Evolutionary conservation across 202 grass and related monocot genomes (phyloP), one percentile per base, ranked within the genome.

Genomic region (Sporobolus alterniflorus): DNA sequence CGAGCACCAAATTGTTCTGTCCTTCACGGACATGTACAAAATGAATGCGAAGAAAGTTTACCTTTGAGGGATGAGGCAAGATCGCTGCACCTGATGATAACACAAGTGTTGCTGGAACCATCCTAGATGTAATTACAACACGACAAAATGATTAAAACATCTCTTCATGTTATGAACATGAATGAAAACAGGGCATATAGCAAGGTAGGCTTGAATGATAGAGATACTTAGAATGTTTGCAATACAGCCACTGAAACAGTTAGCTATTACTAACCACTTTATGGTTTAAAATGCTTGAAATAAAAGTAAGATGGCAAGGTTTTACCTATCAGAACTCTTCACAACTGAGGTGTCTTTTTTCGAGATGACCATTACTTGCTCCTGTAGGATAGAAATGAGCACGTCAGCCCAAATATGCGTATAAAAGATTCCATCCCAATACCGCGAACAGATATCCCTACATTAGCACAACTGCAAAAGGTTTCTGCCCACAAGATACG

Each of bases 31-130:
- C 26, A 54, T 36, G 18, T 82, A 74, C 31, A 15, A 49, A 65
- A 80, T 42, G 30, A 41, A 46, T 22, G 65, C 0, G 9, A 50
- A 78, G 29, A 56, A 7, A 81, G 14, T 76, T 52, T 89, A 98
- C 95, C 92, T 95, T 98, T 28, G 88, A 91, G 81, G 95, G 95
- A 95, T 98, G 95, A 57, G 95, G 95, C 69, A 98, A 75, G 24
- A 98, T 88, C 21, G 84, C 88, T 82, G 90, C 90, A 76, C 90
- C 86, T 63, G 95, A 98, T 1, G 71, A 84, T 31, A 98, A 88
- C 67, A 85, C 79, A 54, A 90, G 90, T 12, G 41, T 63, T 41
- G 86, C 20, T 31, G 48, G 68, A 50, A 64, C 63, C 69, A 67
- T 86, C 79, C 92, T 98, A 66, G 22, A 86, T 67, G 84, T 50